Conservation (phyloP, 345 rosid genomes). For the Crucihimalaya himalaica region DNA sequence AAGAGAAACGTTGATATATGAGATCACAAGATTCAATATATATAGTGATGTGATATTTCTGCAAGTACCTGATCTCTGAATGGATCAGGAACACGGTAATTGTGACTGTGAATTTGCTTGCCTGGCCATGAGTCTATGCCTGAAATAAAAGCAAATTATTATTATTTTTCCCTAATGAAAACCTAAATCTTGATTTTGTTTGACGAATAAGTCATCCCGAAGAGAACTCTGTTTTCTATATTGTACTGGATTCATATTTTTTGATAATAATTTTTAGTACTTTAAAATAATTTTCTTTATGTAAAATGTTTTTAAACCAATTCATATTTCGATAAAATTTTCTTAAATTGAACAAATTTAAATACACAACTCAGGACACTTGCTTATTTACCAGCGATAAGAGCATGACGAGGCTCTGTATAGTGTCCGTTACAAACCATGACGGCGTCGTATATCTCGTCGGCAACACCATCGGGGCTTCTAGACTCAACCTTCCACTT, state of each 20-base stretch:
- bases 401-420: slow-evolving; percentile 74
- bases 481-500: slow-evolving; percentile 66
- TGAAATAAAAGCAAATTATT: neutral
- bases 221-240: slow-evolving; percentile 6
- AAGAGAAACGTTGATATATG: neutral
- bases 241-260: neutral
- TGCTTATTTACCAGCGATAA: slow-evolving; percentile 51
- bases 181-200: neutral
- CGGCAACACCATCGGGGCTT: slow-evolving; percentile 11
- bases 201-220: neutral
- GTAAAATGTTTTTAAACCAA: neutral
- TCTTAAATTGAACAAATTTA: neutral
- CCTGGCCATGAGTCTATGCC: slow-evolving; percentile 74
- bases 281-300: neutral
- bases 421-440: slow-evolving; percentile 77
- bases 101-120: slow-evolving; percentile 89
- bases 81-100: slow-evolving; percentile 65
- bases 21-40: neutral
- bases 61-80: slow-evolving; percentile 62
- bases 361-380: slow-evolving; percentile 12
- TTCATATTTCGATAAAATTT: neutral
- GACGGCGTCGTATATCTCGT: slow-evolving; percentile 69
- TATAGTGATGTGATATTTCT: neutral
- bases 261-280: neutral
- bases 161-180: neutral